Conservation (phyloP, 2,329 filamentous ascomycete species). For the Verticillium alfalfae region DNA sequence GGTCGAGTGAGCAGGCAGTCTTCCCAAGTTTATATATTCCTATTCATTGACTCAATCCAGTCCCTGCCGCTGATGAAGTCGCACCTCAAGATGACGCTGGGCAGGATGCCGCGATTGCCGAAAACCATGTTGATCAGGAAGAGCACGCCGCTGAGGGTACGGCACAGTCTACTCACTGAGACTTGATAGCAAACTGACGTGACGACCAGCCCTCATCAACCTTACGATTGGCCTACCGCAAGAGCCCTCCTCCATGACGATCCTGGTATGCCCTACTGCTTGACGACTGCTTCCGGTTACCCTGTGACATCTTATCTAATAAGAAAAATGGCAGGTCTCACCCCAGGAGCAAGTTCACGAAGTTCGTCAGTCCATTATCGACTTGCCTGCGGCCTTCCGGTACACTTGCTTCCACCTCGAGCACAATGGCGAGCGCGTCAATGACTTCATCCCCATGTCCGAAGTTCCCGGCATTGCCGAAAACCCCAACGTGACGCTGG, state of each 20-base stretch:
- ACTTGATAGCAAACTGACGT: not conserved
- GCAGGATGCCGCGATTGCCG: slow-evolving; percentile 10
- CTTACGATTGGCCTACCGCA: slow-evolving; percentile 79
- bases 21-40: not conserved
- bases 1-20: not conserved
- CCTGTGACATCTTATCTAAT: slow-evolving; percentile 4
- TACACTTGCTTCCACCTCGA: slow-evolving; percentile 99
- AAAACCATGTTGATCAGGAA: slow-evolving; percentile 5
- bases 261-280: slow-evolving; percentile 63
- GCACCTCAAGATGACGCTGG: not conserved
- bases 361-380: slow-evolving; percentile 92
- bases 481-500: slow-evolving; percentile 72
- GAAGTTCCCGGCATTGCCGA: slow-evolving; percentile 76
- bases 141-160: slow-evolving; percentile 25
- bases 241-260: slow-evolving; percentile 70
- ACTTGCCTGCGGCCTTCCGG: slow-evolving; percentile 86
- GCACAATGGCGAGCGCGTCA: slow-evolving; percentile 81
- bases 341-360: slow-evolving; percentile 96
- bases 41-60: not conserved
- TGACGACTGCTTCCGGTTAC: not conserved
- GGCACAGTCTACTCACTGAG: not conserved
- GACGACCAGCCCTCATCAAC: slow-evolving; percentile 42
- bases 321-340: slow-evolving; percentile 56
- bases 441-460: slow-evolving; percentile 89
- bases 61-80: not conserved